These are phyloP conservation scores for Ormosia emarginata DNA, from an alignment of 306 rosid species.

Conservation along the genomic window DNA sequence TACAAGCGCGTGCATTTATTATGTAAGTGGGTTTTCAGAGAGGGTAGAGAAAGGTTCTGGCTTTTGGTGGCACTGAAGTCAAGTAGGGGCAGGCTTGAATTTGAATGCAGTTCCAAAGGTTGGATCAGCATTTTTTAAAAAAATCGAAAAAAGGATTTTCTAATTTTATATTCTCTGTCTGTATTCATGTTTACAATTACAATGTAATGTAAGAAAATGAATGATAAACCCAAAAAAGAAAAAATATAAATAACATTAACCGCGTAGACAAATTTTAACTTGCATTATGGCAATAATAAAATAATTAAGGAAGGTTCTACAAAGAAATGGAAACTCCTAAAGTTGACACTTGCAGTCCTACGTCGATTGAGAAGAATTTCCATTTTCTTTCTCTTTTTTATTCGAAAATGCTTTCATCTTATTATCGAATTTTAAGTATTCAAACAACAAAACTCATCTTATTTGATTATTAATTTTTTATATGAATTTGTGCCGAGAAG, in stretches of 20 bases:
- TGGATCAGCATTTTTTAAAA: background rate
- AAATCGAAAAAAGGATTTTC: background rate
- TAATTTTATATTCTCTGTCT: background rate
- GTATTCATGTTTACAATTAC: background rate
- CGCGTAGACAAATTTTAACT: background rate
- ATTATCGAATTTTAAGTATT: no score
- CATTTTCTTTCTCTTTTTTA: background rate
- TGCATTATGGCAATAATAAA: background rate
- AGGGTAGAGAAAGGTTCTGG: background rate
- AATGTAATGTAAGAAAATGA: background rate
- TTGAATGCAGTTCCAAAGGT: constrained; percentile 4
- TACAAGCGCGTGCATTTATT: constrained; percentile 23
- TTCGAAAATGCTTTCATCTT: no score
- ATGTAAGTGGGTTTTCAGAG: background rate
- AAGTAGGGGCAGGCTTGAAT: background rate
- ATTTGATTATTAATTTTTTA: no score
- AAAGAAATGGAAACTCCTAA: background rate
- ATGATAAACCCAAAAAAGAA: background rate
- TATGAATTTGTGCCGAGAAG: no score
- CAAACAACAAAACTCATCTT: no score
- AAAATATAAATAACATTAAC: no score
- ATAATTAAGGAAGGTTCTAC: background rate
- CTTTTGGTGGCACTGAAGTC: background rate
- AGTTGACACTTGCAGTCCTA: background rate
- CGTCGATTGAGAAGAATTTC: no score